Base-by-base conservation (phyloP, 2,329 filamentous ascomycete genomes). In the Botrytis porri region DNA sequence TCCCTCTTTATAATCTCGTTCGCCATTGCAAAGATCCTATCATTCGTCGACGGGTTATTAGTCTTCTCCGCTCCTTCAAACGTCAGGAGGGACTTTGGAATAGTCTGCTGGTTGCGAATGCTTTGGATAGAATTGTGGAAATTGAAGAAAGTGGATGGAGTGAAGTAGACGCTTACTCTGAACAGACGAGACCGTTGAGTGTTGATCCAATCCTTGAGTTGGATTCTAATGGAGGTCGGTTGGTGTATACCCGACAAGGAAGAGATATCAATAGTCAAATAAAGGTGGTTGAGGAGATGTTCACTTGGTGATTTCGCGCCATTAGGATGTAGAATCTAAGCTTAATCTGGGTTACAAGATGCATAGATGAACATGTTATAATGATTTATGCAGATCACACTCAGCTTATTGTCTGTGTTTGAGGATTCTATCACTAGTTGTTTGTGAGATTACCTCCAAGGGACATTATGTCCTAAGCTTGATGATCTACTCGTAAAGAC, bases 61-160 rank as follows among this genome's bases (percentile, higher is more conserved):
- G 87, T 75, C 82, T 92, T 25, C 81, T 92, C 64, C 83, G 84
- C 67, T 88, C 86, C 76, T 88, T 86, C 75, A 85, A 88, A 22
- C 84, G 89, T 18, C 84, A 89, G 65, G 90, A 92, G 80, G 89
- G 88, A 29, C 88, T 92, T 83, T 92, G 90, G 90, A 89, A 92
- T 62, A 74, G 74, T 6, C 25, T 74, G 20, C 51, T 78, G 3
- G 72, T 72, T 16, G 76, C 75, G 5, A 75, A 74, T 20, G 73
- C 75, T 60, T 73, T 76, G 4, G 74, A 78, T 35, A 75, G 72
- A 16, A 63, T 76, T 32, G 71, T 77, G 37, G 65, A 77, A 39
- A 74, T 79, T 37, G 75, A 78, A 71, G 77, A 77, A n/a, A 63
- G 41, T 22, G 10, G 1, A 8, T 43, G 35, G 51, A 62, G n/a